Evolutionary conservation across 352 stramenopile species (phyloP).

Genomic region (Phytopythium ostracodes): DNA sequence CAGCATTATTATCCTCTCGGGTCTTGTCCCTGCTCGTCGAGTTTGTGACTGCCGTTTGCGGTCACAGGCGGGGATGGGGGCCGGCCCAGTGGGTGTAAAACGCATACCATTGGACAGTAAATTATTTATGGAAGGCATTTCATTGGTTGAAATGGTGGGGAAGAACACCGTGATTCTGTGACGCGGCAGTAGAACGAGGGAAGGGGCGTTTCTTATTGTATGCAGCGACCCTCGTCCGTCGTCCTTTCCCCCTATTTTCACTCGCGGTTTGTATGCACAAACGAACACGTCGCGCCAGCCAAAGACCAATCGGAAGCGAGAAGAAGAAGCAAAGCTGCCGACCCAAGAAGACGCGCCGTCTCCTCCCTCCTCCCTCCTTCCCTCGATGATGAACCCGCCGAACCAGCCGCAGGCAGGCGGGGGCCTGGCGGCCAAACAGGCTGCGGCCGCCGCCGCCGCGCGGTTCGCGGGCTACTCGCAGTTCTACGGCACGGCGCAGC

Average conservation of each 20-base stretch:
- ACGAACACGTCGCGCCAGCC: background rate
- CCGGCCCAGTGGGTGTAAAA: constrained; percentile 1
- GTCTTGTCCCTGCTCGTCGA: background rate
- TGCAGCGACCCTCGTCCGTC: background rate
- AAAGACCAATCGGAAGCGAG: background rate
- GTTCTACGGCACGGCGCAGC: constrained; percentile 46
- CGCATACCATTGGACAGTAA: constrained; percentile 3
- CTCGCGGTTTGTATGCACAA: constrained; percentile 1
- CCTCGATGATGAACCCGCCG: constrained; percentile 30
- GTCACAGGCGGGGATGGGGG: no score
- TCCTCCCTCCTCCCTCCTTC: background rate
- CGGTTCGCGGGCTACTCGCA: constrained; percentile 64
- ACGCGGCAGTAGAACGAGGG: background rate
- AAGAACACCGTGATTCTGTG: background rate
- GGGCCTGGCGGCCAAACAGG: constrained; percentile 27
- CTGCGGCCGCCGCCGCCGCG: constrained; percentile 28
- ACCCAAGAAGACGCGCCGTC: background rate
- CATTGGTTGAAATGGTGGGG: background rate
- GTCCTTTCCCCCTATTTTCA: background rate
- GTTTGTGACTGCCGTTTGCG: constrained; percentile 7
- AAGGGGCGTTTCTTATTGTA: background rate
- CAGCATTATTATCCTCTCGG: constrained; percentile 17
- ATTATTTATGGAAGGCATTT: background rate
- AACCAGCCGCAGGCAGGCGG: constrained; percentile 13
- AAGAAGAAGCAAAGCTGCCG: background rate